Conservation (phyloP, 345 rosid species). For the Rhodomyrtus tomentosa region DNA sequence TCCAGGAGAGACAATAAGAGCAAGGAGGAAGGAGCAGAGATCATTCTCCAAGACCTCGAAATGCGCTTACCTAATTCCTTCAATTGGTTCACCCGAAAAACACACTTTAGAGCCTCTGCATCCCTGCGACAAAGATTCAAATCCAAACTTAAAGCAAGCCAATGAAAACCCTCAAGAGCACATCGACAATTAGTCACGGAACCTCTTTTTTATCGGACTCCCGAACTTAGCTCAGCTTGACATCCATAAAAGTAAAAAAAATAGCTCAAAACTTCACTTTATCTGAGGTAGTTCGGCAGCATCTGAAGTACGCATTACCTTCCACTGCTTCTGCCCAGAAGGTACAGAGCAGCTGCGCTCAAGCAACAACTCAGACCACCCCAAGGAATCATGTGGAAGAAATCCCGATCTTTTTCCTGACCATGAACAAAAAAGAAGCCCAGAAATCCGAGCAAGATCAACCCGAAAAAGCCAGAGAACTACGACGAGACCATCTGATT, state of each 20-base stretch:
- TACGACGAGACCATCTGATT: not conserved
- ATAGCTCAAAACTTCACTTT: not conserved
- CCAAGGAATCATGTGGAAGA: slow-evolving; percentile 50
- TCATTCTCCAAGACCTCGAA: not conserved
- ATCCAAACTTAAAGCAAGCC: not conserved
- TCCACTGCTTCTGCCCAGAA: slow-evolving; percentile 91
- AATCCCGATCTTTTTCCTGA: not conserved
- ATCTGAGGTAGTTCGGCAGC: not conserved
- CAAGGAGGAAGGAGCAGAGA: not conserved
- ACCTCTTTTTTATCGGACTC: not conserved
- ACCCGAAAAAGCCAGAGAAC: not conserved
- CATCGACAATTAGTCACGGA: not conserved
- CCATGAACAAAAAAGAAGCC: not conserved
- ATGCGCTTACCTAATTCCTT: slow-evolving; percentile 63
- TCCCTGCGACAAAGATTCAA: slow-evolving; percentile 34
- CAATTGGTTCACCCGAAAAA: slow-evolving; percentile 65
- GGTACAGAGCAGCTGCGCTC: slow-evolving; percentile 78
- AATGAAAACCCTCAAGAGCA: not conserved
- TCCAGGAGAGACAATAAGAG: not conserved
- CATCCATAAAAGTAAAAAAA: not conserved
- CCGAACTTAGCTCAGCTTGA: not conserved
- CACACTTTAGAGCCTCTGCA: slow-evolving; percentile 71
- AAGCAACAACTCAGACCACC: slow-evolving; percentile 85
- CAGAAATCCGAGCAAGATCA: not conserved
- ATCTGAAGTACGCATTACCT: slow-evolving; percentile 15